Evolutionary conservation across 2,329 filamentous ascomycete species (phyloP), one percentile per base, ranked within the genome.

Genomic region (Colletotrichum magnum): DNA sequence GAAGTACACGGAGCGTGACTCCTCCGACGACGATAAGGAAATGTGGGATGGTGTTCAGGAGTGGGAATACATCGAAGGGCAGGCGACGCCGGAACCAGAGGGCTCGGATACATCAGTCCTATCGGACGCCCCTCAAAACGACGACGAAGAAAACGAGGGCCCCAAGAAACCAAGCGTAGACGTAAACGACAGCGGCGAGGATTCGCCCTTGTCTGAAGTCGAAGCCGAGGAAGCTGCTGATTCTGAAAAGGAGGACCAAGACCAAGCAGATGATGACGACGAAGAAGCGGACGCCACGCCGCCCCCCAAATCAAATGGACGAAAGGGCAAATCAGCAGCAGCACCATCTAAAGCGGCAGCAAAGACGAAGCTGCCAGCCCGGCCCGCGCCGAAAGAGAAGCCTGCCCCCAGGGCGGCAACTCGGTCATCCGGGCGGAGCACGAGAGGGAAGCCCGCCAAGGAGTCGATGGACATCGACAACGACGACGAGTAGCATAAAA

Each of bases 41-140:
- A 90, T 90, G 88, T 79, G 89, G 26, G 84, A 88, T 54, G 88
- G 88, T 2, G 88, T 90, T 5, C 87, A 87, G 1, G 80, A 87
- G 74, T 90, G 88, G 88, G 81, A 86, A 26, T 90, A 90, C 56
- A 79, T 77, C 15, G 79, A 81, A n/a, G 73, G 80, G 3, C 75
- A 16, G 56, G 74, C 41, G 66, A 72, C 32, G 72, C 74, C 18
- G 73, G 76, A 47, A 2, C 74, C 76, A 73, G 76, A 48, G 2
- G 74, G 72, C 24, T 71, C 64, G 2, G 74, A 64, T 43, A 48
- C 68, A 6, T 68, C 68, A 5, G 47, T 45, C 24, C 68, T 70
- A 16, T 68, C 68, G 9, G 63, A 69, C 15, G 62, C 52, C 51
- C 57, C 62, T 13, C 54, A 61, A 3, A 48, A 62, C 15, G 54